Base-by-base conservation (phyloP, 352 stramenopile genomes). In the Pythium diclinum region DNA sequence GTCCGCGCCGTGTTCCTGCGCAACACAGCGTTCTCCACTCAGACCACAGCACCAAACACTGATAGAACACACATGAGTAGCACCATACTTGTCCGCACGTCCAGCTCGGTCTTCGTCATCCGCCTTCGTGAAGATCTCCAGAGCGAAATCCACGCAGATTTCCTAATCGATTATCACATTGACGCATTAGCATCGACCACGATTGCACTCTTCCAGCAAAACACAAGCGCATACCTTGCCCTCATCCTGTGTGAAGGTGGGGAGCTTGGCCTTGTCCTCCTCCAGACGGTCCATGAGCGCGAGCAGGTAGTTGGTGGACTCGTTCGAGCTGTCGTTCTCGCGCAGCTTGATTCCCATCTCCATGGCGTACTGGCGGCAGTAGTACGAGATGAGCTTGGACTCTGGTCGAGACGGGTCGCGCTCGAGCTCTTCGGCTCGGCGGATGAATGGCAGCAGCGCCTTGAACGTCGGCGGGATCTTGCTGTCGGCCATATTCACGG, bases 381-480 rank as follows among this genome's bases (percentile, higher is more conserved):
- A 98, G 76, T 98, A 99, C 40, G 95, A 94, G 19, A 99, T 96
- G 19, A 99, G 79, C 67, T 96, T 93, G 49, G 92, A 97, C 75
- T 98, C 95, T 1, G 90, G 83, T 33, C 90, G 84, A 38, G 76
- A 82, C 61, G 85, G 85, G 67, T 98, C 91, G 11, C 85, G 78
- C 71, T 99, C 96, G 30, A 99, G 83, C 77, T 98, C 95, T 72
- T 98, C 94, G 2, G 96, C 96, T 52, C 96, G 92, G 49, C 88
- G 80, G 56, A 99, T 82, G 69, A 97, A 99, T 34, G 91, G 89
- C 68, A 92, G 87, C 56, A 99, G 84, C 65, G 87, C 74, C 83
- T 99, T 99, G 65, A 98, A 94, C 63, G 89, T 92, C 44, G 91
- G 67, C 34, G 96, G 96, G 68, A 98, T 83, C 69, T 91, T 92